phyloP scores from a whole-genome alignment of 2,329 filamentous ascomycete species.

The Fusarium transvaalense region DNA sequence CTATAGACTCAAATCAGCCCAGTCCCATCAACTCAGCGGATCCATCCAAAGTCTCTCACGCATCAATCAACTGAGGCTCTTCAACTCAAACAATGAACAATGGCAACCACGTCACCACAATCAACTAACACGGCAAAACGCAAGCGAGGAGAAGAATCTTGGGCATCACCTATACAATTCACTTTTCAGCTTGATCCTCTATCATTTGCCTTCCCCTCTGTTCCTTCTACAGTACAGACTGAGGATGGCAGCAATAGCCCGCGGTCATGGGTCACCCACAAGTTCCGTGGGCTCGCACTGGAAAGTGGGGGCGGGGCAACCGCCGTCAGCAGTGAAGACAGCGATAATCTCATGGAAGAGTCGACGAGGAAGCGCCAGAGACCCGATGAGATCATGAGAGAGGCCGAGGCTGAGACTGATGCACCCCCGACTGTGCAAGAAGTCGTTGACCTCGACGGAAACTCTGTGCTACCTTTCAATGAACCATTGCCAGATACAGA shows the following conservation, averaged over 20 bases:
- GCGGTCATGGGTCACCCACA: slow-evolving; percentile 64
- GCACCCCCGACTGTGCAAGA: slow-evolving; percentile 23
- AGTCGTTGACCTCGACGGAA: slow-evolving; percentile 23
- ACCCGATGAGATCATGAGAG: slow-evolving; percentile 51
- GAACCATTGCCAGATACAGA: slow-evolving; percentile 9
- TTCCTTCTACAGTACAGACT: slow-evolving; percentile 46
- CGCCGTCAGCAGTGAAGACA: slow-evolving; percentile 45
- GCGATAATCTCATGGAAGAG: slow-evolving; percentile 49
- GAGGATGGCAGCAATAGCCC: slow-evolving; percentile 66
- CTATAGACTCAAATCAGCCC: slow-evolving; percentile 11
- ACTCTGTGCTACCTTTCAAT: slow-evolving; percentile 8
- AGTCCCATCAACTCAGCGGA: slow-evolving; percentile 11
- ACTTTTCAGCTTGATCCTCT: slow-evolving; percentile 62
- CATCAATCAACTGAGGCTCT: slow-evolving; percentile 7
- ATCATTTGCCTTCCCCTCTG: slow-evolving; percentile 43
- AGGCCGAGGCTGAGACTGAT: slow-evolving; percentile 49
- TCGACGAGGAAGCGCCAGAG: slow-evolving; percentile 56
- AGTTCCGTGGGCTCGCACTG: slow-evolving; percentile 65
- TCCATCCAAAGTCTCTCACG: slow-evolving; percentile 14
- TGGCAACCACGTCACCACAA: slow-evolving; percentile 46
- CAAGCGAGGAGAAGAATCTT: slow-evolving; percentile 57
- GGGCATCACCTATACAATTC: slow-evolving; percentile 57
- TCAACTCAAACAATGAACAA: slow-evolving; percentile 36
- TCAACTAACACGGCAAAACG: slow-evolving; percentile 58
- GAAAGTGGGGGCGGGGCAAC: slow-evolving; percentile 61